Evolutionary conservation across 2,329 filamentous ascomycete species (phyloP), one percentile per base, ranked within the genome.

Genomic region (Aspergillus unguis): DNA sequence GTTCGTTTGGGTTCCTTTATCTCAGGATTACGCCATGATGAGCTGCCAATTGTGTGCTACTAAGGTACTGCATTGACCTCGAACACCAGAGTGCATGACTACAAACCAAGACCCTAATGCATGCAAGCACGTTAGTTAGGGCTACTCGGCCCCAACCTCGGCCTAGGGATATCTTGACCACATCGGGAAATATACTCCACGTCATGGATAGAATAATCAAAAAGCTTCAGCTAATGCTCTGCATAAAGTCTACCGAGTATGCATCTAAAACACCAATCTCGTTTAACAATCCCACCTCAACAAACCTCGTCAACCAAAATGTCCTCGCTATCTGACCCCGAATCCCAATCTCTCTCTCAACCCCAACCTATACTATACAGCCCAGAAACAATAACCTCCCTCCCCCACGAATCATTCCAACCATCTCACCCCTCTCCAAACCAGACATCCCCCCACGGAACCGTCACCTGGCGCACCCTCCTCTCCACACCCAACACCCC

Each of bases 381-480:
- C 11, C n/a, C n/a, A 5, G 4, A 28, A 32, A 10, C 28, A 44
- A 44, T 44, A 11, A 23, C 5, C 41, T 5, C 27, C 7, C 44
- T 33, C 17, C 33, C 35, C n/a, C 3, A 5, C 8, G 42, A 44
- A 44, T 44, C 42, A 11, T 44, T 38, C 33, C 11, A 32, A 33
- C 25, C 36, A 4, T 17, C 8, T 7, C 36, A 11, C 7, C 23
- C 27, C 17, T 29, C 17, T 17, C 17, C 17, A 17, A 17, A 17
- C 17, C 17, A 17, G 1, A 17, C 17, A 17, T 17, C 17, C 17
- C 17, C 17, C 17, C 17, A 17, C 17, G 17, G 17, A 17, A 17
- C 28, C 26, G 10, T 46, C 17, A 38, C 44, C 5, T 46, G 44
- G 44, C 44, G 33, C 44, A 46, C 44, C n/a, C 44, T 46, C 33